Conservation (phyloP, 1,284 basidiomycete species). For the Ceratobasidium sp. region DNA sequence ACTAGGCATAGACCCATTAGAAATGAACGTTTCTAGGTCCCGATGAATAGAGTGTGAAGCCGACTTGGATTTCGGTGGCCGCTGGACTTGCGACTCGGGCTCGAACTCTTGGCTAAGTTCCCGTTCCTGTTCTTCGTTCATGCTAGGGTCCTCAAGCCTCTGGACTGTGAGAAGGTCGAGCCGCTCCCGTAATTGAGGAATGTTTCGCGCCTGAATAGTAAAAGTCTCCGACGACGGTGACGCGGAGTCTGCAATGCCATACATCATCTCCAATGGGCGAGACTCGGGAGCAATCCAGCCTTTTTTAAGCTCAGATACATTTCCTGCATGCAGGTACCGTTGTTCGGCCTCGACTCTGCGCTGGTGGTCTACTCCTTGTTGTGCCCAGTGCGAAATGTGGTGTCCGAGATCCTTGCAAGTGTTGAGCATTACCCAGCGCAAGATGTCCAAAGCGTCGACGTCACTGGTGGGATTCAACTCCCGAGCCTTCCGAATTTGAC, state of each 20-base stretch:
- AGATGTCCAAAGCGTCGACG: constrained; percentile 15
- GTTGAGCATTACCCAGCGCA: constrained; percentile 44
- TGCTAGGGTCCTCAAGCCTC: constrained; percentile 49
- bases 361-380: constrained; percentile 63
- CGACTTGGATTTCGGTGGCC: constrained; percentile 11
- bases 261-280: constrained; percentile 59
- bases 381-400: constrained; percentile 49
- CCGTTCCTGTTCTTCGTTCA: constrained; percentile 66
- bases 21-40: constrained; percentile 11
- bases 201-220: neutral
- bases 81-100: constrained; percentile 33
- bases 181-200: constrained; percentile 51
- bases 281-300: constrained; percentile 62
- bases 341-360: constrained; percentile 55
- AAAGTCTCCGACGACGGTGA: neutral
- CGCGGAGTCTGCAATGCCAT: constrained; percentile 48
- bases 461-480: neutral
- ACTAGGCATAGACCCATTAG: neutral
- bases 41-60: constrained; percentile 7
- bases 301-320: constrained; percentile 48
- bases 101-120: constrained; percentile 56
- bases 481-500: constrained; percentile 56
- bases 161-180: constrained; percentile 56
- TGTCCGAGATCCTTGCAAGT: constrained; percentile 42
- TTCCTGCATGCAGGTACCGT: neutral